Base-by-base conservation (phyloP, 768 basidiomycete genomes). In the Dacryopinax spathularia region DNA sequence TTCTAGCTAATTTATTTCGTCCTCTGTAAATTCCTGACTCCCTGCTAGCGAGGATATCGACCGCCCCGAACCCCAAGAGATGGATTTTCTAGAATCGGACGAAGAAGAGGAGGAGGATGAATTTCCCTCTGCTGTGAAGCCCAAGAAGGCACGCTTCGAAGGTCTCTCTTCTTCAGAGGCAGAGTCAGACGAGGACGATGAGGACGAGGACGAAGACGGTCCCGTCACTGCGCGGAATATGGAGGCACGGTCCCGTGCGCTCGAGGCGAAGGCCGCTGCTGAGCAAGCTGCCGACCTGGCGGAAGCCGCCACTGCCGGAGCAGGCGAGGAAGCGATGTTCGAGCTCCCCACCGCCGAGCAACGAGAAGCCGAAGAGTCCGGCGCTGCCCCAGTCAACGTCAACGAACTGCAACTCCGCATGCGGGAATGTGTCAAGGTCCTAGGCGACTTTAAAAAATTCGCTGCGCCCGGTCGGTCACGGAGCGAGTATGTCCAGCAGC, bases 401-500 rank as follows among this genome's bases (percentile, higher is more conserved):
- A 81, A 84, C 68, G 89, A 91, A 69, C 72, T 84, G 60, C 83
- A 82, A 66, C 20, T 81, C 65, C 81, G 92, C 60, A 88, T 94
- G 83, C 80, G 85, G 68, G 80, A 85, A 66, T 89, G 87, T 66
- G 85, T 87, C 27, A 79, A 84, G 43, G 79, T 89, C 33, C 76
- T 95, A 34, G 77, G 79, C 29, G 87, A 84, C 68, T 93, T 91
- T 76, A 86, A 80, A 69, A 81, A 79, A 62, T 75, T 84, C 18
- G 86, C 82, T 1, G 82, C 82, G 63, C 77, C 84, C 68, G 85
- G 84, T 64, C 81, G 88, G 90, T 82, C 91, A 65, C 82, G 96
- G 33, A 83, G 91, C 34, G 95, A 99, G 70, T 94, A 97, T 67
- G 81, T 88, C 33, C 84, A 87, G 39, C 95, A 97, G 72, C 77